Evolutionary conservation across 2,329 filamentous ascomycete species (phyloP), one percentile per base, ranked within the genome.

Genomic region (Rhinocladiella similis): DNA sequence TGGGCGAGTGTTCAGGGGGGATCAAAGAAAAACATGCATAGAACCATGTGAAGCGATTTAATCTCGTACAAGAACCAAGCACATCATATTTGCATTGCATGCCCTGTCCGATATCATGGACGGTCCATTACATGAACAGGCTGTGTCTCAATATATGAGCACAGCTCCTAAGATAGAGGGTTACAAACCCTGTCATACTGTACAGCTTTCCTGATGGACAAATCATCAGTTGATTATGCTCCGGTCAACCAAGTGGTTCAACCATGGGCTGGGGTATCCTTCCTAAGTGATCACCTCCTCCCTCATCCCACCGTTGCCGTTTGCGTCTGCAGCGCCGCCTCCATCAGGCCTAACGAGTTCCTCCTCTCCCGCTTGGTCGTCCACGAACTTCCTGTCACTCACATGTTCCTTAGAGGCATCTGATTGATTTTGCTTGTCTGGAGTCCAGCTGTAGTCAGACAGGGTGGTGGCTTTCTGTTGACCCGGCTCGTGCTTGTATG

Each of bases 401-500:
- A 96, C 86, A 71, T 96, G 90, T 55, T 83, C 78, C 64, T 80
- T 82, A 25, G 73, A 68, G 39, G 65, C 59, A 14, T 59, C 62
- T 25, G 52, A 47, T 47, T 56, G 50, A 19, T 46, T 47, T 38
- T 59, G 54, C 47, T 61, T 63, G 35, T 81, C 83, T 2, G 90
- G 83, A 16, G 87, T 91, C 93, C 93, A 97, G 25, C 95, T 90
- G 76, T 96, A 97, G 72, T 95, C 90, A 59, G 87, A 83, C 73
- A 91, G 93, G 13, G 83, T 84, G 38, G 53, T 57, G 49, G 89
- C 91, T 65, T 90, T 85, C 45, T 66, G 62, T 77, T 99, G 94
- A 12, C 93, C 94, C 53, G 95, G 91, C 39, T 86, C 88, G 72
- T 99, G 94, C 73, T 91, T 91, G 77, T 91, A 97, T 3, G 86